Evolutionary conservation across 1,139 yeast species (phyloP).

Genomic region (Diutina rugosa): DNA sequence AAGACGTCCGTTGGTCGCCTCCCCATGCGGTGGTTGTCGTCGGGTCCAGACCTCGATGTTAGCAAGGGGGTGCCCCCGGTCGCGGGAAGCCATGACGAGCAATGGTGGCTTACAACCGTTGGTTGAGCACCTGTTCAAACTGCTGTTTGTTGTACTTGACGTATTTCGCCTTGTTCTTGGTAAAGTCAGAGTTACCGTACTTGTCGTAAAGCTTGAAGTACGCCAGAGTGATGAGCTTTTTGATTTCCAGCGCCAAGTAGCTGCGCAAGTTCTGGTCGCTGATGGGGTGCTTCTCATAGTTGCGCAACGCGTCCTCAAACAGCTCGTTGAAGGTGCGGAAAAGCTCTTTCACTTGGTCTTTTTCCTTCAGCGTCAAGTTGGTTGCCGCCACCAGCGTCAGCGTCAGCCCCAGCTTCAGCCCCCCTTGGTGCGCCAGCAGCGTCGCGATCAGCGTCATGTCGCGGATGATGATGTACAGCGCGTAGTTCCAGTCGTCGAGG

Average conservation of each 20-base stretch:
- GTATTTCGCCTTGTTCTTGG: slow-evolving; percentile 62
- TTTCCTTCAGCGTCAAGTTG: slow-evolving; percentile 45
- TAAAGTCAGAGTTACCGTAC: slow-evolving; percentile 55
- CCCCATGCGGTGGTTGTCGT: no score
- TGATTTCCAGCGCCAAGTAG: slow-evolving; percentile 51
- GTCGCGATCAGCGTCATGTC: slow-evolving; percentile 52
- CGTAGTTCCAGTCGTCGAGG: slow-evolving; percentile 73
- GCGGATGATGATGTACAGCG: slow-evolving; percentile 58
- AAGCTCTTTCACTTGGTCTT: slow-evolving; percentile 75
- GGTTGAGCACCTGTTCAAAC: slow-evolving; percentile 38
- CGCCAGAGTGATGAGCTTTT: slow-evolving; percentile 62
- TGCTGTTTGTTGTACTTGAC: slow-evolving; percentile 56
- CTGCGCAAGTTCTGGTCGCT: slow-evolving; percentile 55
- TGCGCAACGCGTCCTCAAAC: slow-evolving; percentile 59
- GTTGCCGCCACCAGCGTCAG: neutral
- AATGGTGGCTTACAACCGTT: slow-evolving; percentile 11
- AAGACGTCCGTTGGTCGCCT: no score
- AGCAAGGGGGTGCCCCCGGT: no score
- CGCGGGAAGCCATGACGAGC: no score
- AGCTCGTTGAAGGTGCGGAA: slow-evolving; percentile 73
- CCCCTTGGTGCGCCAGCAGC: slow-evolving; percentile 15
- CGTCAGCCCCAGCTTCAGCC: slow-evolving; percentile 9
- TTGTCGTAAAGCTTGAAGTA: slow-evolving; percentile 76
- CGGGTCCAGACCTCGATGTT: no score
- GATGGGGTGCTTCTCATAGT: slow-evolving; percentile 51